Conservation (phyloP, 2,329 filamentous ascomycete species). For the Pseudocercospora musae region DNA sequence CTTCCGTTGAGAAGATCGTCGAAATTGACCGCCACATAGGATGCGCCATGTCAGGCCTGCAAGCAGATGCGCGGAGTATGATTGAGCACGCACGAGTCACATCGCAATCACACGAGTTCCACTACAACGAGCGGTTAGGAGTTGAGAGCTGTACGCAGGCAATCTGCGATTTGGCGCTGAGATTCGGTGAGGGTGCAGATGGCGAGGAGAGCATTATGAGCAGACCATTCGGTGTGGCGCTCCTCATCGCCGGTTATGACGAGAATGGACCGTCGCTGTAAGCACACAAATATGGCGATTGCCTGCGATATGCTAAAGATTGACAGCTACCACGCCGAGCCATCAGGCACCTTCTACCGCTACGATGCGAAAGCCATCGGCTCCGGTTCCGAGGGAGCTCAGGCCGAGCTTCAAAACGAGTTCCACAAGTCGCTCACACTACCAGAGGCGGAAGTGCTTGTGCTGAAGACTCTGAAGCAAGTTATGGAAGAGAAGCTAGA, state of each 20-base stretch:
- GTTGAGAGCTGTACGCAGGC: constrained; percentile 98
- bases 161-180: constrained; percentile 92
- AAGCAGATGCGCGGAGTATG: constrained; percentile 96
- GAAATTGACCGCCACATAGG: constrained; percentile 99
- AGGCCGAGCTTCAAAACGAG: constrained; percentile 97
- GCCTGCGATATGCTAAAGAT: constrained; percentile 3
- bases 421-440: constrained; percentile 98
- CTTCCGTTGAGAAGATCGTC: constrained; percentile 98
- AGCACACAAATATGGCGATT: constrained; percentile 28
- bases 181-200: constrained; percentile 88
- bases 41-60: constrained; percentile 96
- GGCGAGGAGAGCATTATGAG: constrained; percentile 88
- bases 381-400: constrained; percentile 92
- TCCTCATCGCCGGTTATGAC: constrained; percentile 95
- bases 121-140: constrained; percentile 91
- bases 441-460: constrained; percentile 86
- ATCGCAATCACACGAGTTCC: constrained; percentile 94
- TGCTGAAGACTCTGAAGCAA: constrained; percentile 97
- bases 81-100: constrained; percentile 95
- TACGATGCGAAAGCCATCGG: constrained; percentile 99
- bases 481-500: constrained; percentile 99
- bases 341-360: constrained; percentile 96
- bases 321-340: constrained; percentile 85
- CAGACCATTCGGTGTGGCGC: constrained; percentile 90
- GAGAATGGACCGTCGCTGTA: constrained; percentile 91